Base-by-base conservation (phyloP, 2,329 filamentous ascomycete species). In the Paecilomyces niveus region DNA sequence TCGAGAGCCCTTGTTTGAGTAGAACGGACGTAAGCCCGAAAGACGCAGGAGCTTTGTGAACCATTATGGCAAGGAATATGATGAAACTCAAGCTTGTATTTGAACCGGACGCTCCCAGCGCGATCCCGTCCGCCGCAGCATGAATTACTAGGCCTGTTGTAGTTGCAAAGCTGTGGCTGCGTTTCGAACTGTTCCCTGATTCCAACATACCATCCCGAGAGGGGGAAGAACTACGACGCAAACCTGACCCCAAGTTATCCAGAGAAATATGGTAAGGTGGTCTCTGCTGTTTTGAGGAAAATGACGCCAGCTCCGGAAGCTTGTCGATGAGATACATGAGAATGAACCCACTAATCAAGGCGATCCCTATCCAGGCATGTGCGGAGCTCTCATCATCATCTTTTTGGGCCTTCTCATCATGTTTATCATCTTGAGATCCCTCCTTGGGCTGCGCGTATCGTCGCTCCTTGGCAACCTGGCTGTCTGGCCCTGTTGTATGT, bases 261-360 rank as follows among this genome's bases (percentile, higher is more conserved):
- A 97, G 81, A 58, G 90, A 95, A 67, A 97, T 94, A 69, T 96
- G 91, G 63, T 92, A 86, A 15, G 88, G 89, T 56, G 86, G 81
- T 13, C 88, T 86, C 39, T 83, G 81, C 21, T 83, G 78, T 66
- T 87, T 86, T 39, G 89, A 77, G 49, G 82, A 81, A 7, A 45
- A 45, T 21, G 89, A 82, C 5, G 87, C 85, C 70, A 92, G 89
- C 49, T 86, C 85, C 7, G 92, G 91, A 8, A 96, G 76, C 55
- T 90, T 87, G 74, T 99, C 93, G 68, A 99, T 89, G 22, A 99
- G 83, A 70, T 96, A 97, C 94, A 99, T 99, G 63, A 97, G 83
- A 58, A 96, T 86, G 74, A 97, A 99, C 11, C 94, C 94, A 15
- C 90, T 78, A 57, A 96, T 85, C 55, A 99, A 80, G 1, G 92